Base-by-base conservation (phyloP, 2,329 filamentous ascomycete genomes). In the Ceratocystis smalleyi region DNA sequence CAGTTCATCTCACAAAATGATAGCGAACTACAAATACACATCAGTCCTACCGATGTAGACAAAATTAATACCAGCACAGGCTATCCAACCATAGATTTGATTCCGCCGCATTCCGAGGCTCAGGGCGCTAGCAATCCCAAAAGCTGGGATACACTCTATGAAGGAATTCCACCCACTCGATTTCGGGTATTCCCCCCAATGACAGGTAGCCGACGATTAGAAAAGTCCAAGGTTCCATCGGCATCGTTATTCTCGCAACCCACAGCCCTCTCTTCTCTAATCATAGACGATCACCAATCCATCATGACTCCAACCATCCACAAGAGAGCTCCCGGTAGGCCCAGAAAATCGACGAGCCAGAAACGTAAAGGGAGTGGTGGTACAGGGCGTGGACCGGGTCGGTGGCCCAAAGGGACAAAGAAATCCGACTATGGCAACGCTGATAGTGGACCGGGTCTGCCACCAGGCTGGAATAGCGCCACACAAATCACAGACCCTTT, bases 111-210 rank as follows among this genome's bases (percentile, higher is more conserved):
- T 12, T 43, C 24, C 3, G 71, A 76, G 43, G 75, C 76, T 63
- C 72, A 73, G 67, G 65, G 73, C 67, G 62, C 68, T 57, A 65
- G 67, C 3, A 66, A 69, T 1, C 67, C 70, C 40, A 72, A 62
- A 65, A 71, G 17, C 63, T 84, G 81, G 81, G 70, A 72, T 10
- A 69, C 72, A 2, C 71, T 76, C 1, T 84, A 84, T 70, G 75
- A 75, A 15, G 73, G 76, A 59, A 87, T 94, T 30, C 87, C 88
- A 2, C 77, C 84, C 0, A 83, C 78, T 1, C 82, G 89, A 43
- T 95, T 90, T 72, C 86, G 91, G 69, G 83, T 94, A 49, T 92
- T 88, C 70, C 89, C 89, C 7, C 82, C 86, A 0, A 75, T 87
- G 7, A 76, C 75, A 10, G 74, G 74, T 1, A 74, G 76, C 62